phyloP scores from a whole-genome alignment of 441 rosid genomes.

The Jatropha multifida region DNA sequence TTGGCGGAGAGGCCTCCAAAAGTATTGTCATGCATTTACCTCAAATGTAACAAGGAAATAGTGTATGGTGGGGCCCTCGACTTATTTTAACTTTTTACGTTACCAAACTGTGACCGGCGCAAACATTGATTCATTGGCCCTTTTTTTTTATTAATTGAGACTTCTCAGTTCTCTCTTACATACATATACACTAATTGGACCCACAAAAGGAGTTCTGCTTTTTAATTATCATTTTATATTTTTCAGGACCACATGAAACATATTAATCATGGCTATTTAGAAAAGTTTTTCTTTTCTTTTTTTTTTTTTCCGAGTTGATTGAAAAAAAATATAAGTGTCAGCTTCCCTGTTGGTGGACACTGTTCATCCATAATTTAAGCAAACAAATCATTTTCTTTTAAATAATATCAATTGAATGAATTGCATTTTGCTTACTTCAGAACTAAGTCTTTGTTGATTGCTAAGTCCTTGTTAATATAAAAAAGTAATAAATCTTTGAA shows the following conservation, averaged over 20 bases:
- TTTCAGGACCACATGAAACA: not conserved
- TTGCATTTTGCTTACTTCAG: too few species aligned
- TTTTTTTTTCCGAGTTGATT: too few species aligned
- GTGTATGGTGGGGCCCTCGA: not conserved
- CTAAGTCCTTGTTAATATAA: too few species aligned
- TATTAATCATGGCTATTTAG: not conserved
- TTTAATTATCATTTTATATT: not conserved
- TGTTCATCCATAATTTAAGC: too few species aligned
- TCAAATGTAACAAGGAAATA: not conserved
- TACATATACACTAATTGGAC: not conserved
- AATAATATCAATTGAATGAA: not conserved
- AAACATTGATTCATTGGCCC: not conserved
- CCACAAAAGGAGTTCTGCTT: not conserved
- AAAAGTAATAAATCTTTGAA: too few species aligned
- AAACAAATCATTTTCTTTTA: not conserved
- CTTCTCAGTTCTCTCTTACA: not conserved
- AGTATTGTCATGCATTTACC: conserved; percentile 16
- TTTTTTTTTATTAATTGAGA: too few species aligned
- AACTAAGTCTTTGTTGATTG: too few species aligned
- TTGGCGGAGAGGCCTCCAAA: not conserved
- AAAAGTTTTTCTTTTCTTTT: too few species aligned
- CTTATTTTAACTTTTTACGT: not conserved
- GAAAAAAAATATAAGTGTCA: too few species aligned
- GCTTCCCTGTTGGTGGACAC: not conserved
- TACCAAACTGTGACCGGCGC: not conserved